phyloP scores from a whole-genome alignment of 163 green algal genomes.

The Dunaliella salina region DNA sequence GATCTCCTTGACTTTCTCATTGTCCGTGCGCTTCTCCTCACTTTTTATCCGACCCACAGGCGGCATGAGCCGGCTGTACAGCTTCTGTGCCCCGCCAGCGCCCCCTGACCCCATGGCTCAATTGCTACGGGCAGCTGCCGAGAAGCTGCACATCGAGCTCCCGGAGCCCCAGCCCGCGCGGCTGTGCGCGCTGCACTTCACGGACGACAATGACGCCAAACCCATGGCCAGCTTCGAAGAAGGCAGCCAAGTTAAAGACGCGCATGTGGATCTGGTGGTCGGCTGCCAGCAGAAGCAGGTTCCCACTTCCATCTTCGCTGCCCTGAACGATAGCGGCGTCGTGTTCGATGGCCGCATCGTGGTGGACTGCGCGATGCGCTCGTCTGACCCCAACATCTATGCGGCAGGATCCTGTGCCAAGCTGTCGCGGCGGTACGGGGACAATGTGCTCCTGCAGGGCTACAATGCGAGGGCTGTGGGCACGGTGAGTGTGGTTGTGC shows the following conservation, averaged over 20 bases:
- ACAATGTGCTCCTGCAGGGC: constrained; percentile 36
- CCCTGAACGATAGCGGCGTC: constrained; percentile 42
- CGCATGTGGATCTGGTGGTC: constrained; percentile 50
- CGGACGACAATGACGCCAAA: background rate
- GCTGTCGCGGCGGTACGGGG: constrained; percentile 41
- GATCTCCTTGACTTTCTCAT: no score
- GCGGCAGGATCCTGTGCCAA: constrained; percentile 52
- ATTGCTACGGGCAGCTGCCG: constrained; percentile 28
- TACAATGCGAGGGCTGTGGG: constrained; percentile 39
- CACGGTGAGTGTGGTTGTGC: background rate
- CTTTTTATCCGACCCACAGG: background rate
- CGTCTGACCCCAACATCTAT: constrained; percentile 51
- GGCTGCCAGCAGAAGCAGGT: constrained; percentile 33
- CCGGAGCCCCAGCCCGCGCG: constrained; percentile 19
- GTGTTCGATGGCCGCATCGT: constrained; percentile 67
- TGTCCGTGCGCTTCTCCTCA: no score
- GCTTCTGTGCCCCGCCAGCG: background rate
- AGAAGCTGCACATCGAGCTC: constrained; percentile 18
- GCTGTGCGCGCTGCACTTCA: constrained; percentile 19
- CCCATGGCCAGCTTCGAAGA: constrained; percentile 2
- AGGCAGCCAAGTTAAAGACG: constrained; percentile 12
- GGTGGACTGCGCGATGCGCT: constrained; percentile 54
- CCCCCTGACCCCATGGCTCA: constrained; percentile 25
- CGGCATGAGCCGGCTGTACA: background rate
- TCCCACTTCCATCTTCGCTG: constrained; percentile 35